These are phyloP conservation scores for Russula ochroleuca DNA, from an alignment of 768 basidiomycete genomes.

Conservation along the genomic window DNA sequence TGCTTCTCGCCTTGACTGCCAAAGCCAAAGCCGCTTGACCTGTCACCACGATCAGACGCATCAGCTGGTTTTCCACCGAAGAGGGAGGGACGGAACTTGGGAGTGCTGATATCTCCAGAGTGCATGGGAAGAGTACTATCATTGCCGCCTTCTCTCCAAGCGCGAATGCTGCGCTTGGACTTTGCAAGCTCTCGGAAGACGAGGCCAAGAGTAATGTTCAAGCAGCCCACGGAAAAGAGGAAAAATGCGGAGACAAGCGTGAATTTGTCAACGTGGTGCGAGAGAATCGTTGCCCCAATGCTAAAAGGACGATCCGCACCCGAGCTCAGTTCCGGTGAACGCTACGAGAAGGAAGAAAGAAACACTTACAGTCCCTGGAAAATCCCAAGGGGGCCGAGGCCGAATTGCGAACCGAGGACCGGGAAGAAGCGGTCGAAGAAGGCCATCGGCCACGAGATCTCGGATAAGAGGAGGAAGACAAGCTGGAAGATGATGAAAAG, in stretches of 20 bases:
- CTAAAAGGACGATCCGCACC: constrained; percentile 34
- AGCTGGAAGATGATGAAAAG: constrained; percentile 85
- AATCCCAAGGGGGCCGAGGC: constrained; percentile 80
- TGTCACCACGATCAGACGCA: constrained; percentile 23
- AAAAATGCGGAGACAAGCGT: constrained; percentile 82
- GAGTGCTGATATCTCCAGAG: constrained; percentile 36
- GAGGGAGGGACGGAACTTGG: constrained; percentile 33
- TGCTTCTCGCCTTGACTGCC: constrained; percentile 78
- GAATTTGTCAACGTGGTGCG: constrained; percentile 74
- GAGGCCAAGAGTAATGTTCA: constrained; percentile 79
- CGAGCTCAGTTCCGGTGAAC: constrained; percentile 17
- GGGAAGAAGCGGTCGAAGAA: constrained; percentile 88
- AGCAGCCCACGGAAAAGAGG: constrained; percentile 75
- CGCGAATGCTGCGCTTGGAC: constrained; percentile 57
- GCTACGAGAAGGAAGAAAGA: constrained; percentile 3
- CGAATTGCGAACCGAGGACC: constrained; percentile 77
- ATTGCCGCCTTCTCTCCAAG: constrained; percentile 58
- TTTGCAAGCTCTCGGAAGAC: constrained; percentile 71
- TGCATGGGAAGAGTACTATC: constrained; percentile 50
- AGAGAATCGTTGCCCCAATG: constrained; percentile 66
- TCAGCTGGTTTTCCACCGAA: constrained; percentile 20
- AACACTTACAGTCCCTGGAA: constrained; percentile 75
- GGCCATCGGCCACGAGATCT: constrained; percentile 70
- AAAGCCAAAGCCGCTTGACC: constrained; percentile 61
- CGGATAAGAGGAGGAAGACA: constrained; percentile 74